Percentiles rank a stretch among this genome's conserved stretches.
Conservation (phyloP, 2,329 filamentous ascomycete species). For the Apiospora rasikravindrae region DNA sequence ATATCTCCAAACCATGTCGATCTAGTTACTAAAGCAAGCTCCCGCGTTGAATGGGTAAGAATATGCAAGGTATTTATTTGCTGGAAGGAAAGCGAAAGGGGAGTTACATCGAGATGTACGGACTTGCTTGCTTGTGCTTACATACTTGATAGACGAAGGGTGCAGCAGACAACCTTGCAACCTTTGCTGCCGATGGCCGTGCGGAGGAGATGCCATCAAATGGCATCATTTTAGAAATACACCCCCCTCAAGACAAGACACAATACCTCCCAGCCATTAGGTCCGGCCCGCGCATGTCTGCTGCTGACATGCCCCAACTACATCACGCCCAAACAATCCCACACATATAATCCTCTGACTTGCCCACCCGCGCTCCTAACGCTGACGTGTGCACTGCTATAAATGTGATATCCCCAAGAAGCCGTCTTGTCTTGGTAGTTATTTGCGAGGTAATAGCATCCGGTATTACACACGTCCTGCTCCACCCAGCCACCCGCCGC, state of each 20-base stretch:
- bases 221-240: background rate
- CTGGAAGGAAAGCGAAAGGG: background rate
- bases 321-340: background rate
- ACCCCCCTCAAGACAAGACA: background rate
- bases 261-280: background rate
- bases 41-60: background rate
- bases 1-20: background rate
- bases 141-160: background rate
- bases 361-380: background rate
- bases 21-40: background rate
- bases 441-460: background rate
- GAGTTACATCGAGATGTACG: background rate
- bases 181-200: background rate
- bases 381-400: background rate
- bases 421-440: constrained; percentile 1
- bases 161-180: background rate
- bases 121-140: no score
- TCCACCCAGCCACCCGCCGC: constrained; percentile 3
- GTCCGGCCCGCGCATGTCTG: background rate
- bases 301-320: constrained; percentile 5
- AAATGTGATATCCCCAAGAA: background rate
- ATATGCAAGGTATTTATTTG: background rate
- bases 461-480: background rate
- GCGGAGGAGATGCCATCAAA: background rate
- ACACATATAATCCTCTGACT: background rate